Base-by-base conservation (phyloP, 495 filamentous ascomycete species). In the Hypoxylon crocopeplum region DNA sequence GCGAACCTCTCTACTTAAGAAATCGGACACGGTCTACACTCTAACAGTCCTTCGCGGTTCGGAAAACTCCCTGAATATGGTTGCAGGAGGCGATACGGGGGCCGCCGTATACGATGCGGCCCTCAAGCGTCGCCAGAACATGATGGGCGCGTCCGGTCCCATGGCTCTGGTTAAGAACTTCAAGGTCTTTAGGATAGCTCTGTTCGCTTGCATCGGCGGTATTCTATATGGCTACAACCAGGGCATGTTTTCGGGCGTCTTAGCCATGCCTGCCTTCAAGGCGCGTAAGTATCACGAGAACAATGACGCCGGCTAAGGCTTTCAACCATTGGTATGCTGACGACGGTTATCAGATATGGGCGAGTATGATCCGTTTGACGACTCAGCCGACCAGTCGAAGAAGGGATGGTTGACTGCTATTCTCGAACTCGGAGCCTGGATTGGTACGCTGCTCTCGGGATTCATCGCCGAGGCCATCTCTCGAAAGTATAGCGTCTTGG, bases 361-460 rank as follows among this genome's bases (percentile, higher is more conserved):
- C 29, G 77, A 80, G 16, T 86, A 86, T 38, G 84, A 80, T 50
- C 64, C 74, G 0, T 54, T 76, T 17, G 79, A 75, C 39, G 54
- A 64, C 20, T 66, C 72, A n/a, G 69, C 72, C 16, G 69, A 89
- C 62, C 80, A 83, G 62, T 83, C 86, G 0, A 85, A 77, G 57
- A 90, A 91, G 67, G 89, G 89, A 22, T 91, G 89, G 86, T 76
- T 92, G 41, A 90, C 89, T 4, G 83, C 90, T 1, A 93, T 92
- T 51, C 83, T 93, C 59, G 84, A 93, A 61, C 81, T 95, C 3
- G 90, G 90, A 69, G 90, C 90, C 30, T 93, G 90, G 90, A 61
- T 90, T 42, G 90, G 91, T 7, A 86, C 88, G 0, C 78, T 93
- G 40, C 80, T 88, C 39, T 89, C 86, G 42, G 89, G 89, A 1